Evolutionary conservation across 2,329 filamentous ascomycete genomes (phyloP).

Genomic region (Ophiostoma perfectum): DNA sequence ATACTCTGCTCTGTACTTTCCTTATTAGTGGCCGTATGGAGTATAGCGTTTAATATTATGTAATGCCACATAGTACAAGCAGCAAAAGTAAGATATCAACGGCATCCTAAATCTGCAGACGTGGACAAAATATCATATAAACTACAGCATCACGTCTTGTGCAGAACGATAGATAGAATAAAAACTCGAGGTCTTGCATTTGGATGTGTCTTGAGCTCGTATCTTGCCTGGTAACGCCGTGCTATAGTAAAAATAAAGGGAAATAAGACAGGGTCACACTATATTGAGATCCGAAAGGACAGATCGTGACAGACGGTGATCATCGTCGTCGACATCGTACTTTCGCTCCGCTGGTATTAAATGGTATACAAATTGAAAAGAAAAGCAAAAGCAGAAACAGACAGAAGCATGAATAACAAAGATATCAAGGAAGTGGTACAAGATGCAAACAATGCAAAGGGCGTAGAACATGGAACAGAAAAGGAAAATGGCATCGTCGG

Average conservation of each 20-base stretch:
- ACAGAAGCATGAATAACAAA: not conserved
- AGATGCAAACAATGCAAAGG: not conserved
- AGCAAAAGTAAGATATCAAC: too few relatives aligned
- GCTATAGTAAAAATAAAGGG: not conserved
- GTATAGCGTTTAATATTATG: too few relatives aligned
- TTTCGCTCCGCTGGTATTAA: constrained; percentile 17
- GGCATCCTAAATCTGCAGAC: too few relatives aligned
- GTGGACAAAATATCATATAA: too few relatives aligned
- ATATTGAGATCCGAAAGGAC: not conserved
- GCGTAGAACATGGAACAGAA: not conserved
- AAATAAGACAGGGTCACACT: not conserved
- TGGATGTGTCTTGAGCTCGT: not conserved
- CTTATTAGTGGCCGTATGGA: too few relatives aligned
- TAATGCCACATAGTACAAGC: too few relatives aligned
- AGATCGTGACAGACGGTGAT: not conserved
- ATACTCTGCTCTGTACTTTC: too few relatives aligned
- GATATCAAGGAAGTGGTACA: not conserved
- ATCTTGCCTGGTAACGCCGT: not conserved
- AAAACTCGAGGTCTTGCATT: too few relatives aligned
- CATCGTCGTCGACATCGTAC: not conserved
- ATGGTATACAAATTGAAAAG: constrained; percentile 16
- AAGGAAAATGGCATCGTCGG: not conserved
- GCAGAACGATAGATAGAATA: too few relatives aligned
- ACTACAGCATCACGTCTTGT: too few relatives aligned
- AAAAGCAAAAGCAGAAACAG: constrained; percentile 1